Evolutionary conservation across 345 rosid genomes (phyloP).

Genomic region (Salix dunnii): DNA sequence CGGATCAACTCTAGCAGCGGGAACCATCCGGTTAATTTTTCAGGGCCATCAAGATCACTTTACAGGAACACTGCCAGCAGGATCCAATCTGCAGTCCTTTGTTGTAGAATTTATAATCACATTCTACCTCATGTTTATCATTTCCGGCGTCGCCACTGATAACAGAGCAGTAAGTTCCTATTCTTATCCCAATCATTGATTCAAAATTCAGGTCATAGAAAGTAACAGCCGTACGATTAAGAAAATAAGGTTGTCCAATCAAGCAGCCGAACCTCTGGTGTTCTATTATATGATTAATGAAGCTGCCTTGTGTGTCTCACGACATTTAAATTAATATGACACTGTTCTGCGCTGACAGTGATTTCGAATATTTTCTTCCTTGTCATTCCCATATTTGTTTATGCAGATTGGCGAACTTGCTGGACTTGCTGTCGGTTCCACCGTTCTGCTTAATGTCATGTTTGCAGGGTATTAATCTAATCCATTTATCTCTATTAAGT

Average conservation of each 20-base stretch:
- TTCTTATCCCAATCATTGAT: background rate
- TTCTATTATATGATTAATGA: background rate
- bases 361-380: background rate
- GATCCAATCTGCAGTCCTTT: constrained; percentile 64
- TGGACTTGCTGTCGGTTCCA: constrained; percentile 85
- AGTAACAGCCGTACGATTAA: background rate
- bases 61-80: constrained; percentile 71
- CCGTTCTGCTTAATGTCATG: constrained; percentile 77
- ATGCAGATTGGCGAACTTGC: constrained; percentile 91
- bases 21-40: constrained; percentile 68
- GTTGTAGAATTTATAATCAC: constrained; percentile 90
- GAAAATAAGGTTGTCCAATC: constrained; percentile 8
- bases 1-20: constrained; percentile 78
- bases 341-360: background rate
- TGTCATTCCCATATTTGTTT: background rate
- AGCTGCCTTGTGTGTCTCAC: too few species aligned
- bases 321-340: background rate
- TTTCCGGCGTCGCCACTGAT: constrained; percentile 89
- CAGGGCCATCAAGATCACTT: constrained; percentile 59
- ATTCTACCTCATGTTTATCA: constrained; percentile 84
- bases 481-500: background rate
- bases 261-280: constrained; percentile 9
- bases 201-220: background rate
- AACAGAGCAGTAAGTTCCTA: constrained; percentile 74
- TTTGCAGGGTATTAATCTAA: constrained; percentile 65